Percentiles rank a stretch among this genome's conserved stretches.
Conservation (phyloP, 306 rosid species). For the Cicer cuneatum region DNA sequence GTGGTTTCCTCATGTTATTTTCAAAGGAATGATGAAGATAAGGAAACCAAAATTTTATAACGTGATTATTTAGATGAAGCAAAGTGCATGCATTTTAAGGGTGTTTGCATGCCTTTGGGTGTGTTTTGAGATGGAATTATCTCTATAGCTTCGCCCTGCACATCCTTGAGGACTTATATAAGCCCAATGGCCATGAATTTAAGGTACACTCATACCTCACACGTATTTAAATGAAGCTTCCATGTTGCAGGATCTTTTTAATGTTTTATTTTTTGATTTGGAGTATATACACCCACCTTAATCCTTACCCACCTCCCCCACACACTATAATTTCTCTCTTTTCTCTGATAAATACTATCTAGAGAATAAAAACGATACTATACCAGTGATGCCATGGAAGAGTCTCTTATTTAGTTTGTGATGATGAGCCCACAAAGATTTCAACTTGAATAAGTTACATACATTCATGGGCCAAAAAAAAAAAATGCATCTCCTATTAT, state of each 20-base stretch:
- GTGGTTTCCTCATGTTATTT: neutral
- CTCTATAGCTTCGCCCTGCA: neutral
- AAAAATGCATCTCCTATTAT: conserved; percentile 36
- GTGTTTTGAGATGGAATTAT: conserved; percentile 16
- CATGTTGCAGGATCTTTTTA: neutral
- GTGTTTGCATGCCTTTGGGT: conserved; percentile 26
- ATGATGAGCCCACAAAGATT: conserved; percentile 32
- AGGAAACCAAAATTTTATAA: conserved; percentile 11
- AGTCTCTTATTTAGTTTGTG: conserved; percentile 22
- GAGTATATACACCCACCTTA: neutral
- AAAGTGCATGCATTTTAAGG: conserved; percentile 25
- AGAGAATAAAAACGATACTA: conserved; percentile 14
- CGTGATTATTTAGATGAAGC: conserved; percentile 30
- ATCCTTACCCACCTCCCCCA: neutral
- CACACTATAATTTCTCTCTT: conserved; percentile 4
- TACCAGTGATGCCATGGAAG: neutral
- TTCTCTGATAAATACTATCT: neutral
- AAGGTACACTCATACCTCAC: conserved; percentile 4
- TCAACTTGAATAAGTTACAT: conserved; percentile 23
- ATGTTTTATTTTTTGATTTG: neutral
- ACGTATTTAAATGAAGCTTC: neutral
- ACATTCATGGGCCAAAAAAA: conserved; percentile 1
- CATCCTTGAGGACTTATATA: conserved; percentile 20
- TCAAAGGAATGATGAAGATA: neutral
- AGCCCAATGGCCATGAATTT: conserved; percentile 22